These are phyloP conservation scores for Diplotaxis tenuifolia DNA, from an alignment of 345 rosid species.

Conservation along the genomic window DNA sequence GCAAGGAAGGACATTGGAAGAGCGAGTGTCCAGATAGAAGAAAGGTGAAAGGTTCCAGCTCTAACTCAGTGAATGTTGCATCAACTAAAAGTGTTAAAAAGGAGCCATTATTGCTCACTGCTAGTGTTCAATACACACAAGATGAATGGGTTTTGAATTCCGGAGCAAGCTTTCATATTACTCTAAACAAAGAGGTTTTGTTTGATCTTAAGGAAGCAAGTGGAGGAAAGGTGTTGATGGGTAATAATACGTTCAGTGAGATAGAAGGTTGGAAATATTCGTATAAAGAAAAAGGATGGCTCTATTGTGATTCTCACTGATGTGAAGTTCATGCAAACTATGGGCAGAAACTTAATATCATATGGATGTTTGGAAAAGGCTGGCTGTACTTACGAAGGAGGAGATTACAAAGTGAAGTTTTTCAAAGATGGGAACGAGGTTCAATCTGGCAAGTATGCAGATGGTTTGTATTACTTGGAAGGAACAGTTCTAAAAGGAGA, in stretches of 20 bases:
- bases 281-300: background rate
- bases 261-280: background rate
- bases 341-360: too few relatives aligned
- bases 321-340: background rate
- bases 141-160: background rate
- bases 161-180: background rate
- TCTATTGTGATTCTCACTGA: background rate
- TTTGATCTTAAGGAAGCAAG: too few relatives aligned
- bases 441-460: too few relatives aligned
- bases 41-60: background rate
- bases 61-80: background rate
- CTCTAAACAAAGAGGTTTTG: background rate
- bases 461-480: too few relatives aligned
- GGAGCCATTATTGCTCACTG: background rate
- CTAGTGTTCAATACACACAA: background rate
- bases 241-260: background rate
- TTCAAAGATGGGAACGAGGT: too few relatives aligned
- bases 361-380: too few relatives aligned
- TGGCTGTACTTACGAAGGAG: too few relatives aligned
- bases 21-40: background rate
- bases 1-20: background rate
- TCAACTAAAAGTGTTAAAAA: background rate
- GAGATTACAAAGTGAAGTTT: too few relatives aligned
- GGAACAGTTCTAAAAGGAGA: too few relatives aligned
- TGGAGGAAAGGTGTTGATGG: background rate